These are phyloP conservation scores for Leccinum solheimii DNA, from an alignment of 1,284 basidiomycete species.

Conservation along the genomic window DNA sequence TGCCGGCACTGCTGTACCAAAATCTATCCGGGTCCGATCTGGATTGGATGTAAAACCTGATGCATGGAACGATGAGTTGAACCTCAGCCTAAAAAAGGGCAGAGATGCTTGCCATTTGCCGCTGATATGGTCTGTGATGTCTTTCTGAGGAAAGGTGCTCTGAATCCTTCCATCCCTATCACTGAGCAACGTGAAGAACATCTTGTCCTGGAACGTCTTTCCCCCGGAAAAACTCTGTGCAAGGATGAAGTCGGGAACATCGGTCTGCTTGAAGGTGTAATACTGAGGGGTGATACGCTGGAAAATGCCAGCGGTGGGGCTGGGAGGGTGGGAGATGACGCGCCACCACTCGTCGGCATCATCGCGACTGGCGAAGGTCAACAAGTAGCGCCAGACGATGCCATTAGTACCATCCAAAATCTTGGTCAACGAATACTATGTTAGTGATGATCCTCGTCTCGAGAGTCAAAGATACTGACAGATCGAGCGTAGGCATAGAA, in stretches of 20 bases:
- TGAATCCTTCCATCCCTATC: not conserved
- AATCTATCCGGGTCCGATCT: not conserved
- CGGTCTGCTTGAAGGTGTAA: not conserved
- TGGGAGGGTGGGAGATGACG: not conserved
- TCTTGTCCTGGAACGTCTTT: not conserved
- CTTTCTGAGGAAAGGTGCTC: not conserved
- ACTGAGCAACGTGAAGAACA: not conserved
- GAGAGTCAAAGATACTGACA: not conserved
- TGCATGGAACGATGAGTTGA: not conserved
- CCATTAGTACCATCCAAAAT: not conserved
- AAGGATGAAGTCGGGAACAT: not conserved
- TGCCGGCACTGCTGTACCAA: not conserved
- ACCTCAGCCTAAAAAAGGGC: not conserved
- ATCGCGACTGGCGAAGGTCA: not conserved
- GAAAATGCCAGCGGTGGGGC: not conserved
- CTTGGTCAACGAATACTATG: not conserved
- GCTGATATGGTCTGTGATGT: not conserved
- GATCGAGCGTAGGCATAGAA: not conserved
- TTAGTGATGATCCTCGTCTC: not conserved
- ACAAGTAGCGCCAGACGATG: not conserved
- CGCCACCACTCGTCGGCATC: conserved; percentile 1
- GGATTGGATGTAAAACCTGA: not conserved
- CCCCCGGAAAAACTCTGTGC: not conserved
- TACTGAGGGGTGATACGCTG: not conserved
- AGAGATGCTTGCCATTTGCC: not conserved